These are phyloP conservation scores for Vitis amurensis DNA, from an alignment of 164 flowering plant species.

Conservation along the genomic window DNA sequence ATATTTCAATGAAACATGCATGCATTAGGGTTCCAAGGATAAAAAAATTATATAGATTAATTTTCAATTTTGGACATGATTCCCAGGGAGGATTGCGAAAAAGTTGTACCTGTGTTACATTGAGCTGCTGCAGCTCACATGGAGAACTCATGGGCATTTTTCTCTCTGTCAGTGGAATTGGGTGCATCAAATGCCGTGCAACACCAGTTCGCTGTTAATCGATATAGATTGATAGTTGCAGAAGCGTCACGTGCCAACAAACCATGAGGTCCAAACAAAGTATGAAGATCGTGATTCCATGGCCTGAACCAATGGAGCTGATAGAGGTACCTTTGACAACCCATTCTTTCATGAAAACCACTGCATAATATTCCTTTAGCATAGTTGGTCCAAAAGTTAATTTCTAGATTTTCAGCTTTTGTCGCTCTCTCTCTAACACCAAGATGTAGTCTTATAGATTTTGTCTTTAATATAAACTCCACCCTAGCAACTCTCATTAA, in stretches of 20 bases:
- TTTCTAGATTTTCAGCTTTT: constrained; percentile 25
- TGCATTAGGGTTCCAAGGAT: neutral
- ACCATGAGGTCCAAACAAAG: constrained; percentile 3
- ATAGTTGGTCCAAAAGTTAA: constrained; percentile 1
- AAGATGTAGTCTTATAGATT: too few relatives aligned
- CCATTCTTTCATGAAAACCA: constrained; percentile 7
- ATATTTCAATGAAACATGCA: constrained; percentile 2
- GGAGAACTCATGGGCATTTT: constrained; percentile 12
- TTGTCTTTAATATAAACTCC: too few relatives aligned
- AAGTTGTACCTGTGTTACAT: constrained; percentile 1
- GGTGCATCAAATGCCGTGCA: constrained; percentile 15
- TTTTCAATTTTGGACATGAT: neutral
- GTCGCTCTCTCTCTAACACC: constrained; percentile 11
- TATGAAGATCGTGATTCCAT: constrained; percentile 21
- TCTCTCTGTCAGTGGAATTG: constrained; percentile 18
- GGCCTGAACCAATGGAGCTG: constrained; percentile 14
- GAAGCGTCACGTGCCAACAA: neutral
- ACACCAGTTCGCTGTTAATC: neutral
- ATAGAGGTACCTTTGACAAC: constrained; percentile 2
- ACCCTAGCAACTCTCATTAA: neutral
- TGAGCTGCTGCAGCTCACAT: constrained; percentile 15
- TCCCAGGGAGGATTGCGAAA: neutral
- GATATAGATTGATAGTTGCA: constrained; percentile 8
- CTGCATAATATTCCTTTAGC: neutral
- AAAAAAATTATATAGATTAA: too few relatives aligned